Evolutionary conservation across 495 filamentous ascomycete genomes (phyloP), one percentile per base, ranked within the genome.

Genomic region (Glarea lozoyensis): DNA sequence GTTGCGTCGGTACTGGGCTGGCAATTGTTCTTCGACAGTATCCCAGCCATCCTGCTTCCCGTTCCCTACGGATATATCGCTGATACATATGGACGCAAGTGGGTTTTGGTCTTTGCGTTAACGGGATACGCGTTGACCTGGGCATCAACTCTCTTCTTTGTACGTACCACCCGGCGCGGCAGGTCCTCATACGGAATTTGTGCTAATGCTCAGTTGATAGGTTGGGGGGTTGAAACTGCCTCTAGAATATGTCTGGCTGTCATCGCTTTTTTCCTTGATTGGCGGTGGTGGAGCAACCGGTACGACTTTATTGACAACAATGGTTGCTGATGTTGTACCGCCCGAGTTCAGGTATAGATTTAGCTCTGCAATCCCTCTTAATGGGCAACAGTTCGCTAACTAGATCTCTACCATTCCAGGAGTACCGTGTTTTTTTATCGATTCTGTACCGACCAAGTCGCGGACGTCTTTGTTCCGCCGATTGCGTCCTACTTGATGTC

Each of bases 271-370:
- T 7, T 68, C 67, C 49, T 41, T 79, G 12, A 53, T 74, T 19
- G 76, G 77, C 3, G 78, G 77, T 27, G 75, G 75, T 0, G 60
- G 64, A 2, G 67, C 72, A 3, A 58, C 67, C 0, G 57, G 63
- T 32, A 69, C 70, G 2, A 62, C 73, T 23, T 65, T 76, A 31
- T 75, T n/a, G n/a, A n/a, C n/a, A n/a, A n/a, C n/a, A n/a, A 65
- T 57, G 73, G 72, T 7, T 73, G 79, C 54, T 66, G 76, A 54
- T 64, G 69, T 2, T 78, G 81, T 58, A 63, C 81, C 10, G 69
- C 72, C n/a, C n/a, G n/a, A n/a, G n/a, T n/a, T n/a, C 0, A 66
- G 63, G 0, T 73, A 80, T 31, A 59, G 63, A 10, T 60, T 72
- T 43, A 67, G 75, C 69, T 78, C 57, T 38, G 45, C 30, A 7